phyloP scores from a whole-genome alignment of 2,329 filamentous ascomycete species.

The Arthrobotrys iridis region DNA sequence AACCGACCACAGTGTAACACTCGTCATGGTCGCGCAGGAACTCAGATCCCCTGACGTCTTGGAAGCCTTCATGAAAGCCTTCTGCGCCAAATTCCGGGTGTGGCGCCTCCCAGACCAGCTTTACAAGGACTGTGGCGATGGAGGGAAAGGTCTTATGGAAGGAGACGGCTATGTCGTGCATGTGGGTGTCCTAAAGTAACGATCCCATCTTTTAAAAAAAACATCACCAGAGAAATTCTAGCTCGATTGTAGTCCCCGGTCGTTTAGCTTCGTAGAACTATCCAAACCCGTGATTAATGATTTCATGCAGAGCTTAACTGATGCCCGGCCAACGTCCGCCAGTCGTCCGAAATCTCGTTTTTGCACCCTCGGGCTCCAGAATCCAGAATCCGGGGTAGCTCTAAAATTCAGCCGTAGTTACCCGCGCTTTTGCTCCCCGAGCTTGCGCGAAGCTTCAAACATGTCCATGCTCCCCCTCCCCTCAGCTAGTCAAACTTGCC shows the following conservation, averaged over 20 bases:
- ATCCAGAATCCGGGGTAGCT: background rate
- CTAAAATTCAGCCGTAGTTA: slow-evolving; percentile 50
- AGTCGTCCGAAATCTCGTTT: background rate
- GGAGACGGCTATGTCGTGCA: slow-evolving; percentile 81
- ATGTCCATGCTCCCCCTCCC: background rate
- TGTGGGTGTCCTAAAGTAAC: slow-evolving; percentile 71
- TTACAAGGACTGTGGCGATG: slow-evolving; percentile 68
- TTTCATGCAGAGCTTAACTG: background rate
- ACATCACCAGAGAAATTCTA: background rate
- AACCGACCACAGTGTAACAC: slow-evolving; percentile 62
- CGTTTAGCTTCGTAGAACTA: no score
- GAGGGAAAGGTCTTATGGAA: slow-evolving; percentile 23
- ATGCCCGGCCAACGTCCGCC: background rate
- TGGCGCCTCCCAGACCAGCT: slow-evolving; percentile 78
- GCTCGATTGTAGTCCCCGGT: no score
- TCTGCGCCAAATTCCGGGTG: slow-evolving; percentile 73
- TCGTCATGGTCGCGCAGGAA: slow-evolving; percentile 89
- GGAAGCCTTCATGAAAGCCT: slow-evolving; percentile 78
- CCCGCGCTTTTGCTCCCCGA: slow-evolving; percentile 8
- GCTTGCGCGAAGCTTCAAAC: background rate
- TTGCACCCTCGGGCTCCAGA: background rate
- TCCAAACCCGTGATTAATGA: slow-evolving; percentile 14
- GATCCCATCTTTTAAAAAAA: background rate
- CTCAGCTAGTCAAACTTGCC: background rate
- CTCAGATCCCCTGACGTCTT: slow-evolving; percentile 86